Evolutionary conservation across 2,329 filamentous ascomycete genomes (phyloP), one percentile per base, ranked within the genome.

Genomic region (Colletotrichum sp.): DNA sequence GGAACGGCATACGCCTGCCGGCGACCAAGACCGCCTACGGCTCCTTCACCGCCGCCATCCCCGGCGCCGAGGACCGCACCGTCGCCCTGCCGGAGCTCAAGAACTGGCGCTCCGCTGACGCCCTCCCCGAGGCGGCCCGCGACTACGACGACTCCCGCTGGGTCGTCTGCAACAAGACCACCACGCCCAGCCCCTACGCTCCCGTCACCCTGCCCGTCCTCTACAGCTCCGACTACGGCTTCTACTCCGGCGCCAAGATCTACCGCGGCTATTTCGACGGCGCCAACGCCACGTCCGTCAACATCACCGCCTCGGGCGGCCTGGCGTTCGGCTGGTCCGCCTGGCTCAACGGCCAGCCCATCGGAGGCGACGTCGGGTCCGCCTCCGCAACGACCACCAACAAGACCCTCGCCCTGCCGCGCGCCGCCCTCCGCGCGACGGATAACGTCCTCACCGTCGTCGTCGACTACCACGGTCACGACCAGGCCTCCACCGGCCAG

Each of bases 201-300:
- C 85, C 89, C 2, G 84, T 93, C 3, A 89, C 87, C 1, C 96
- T 94, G 0, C 92, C 93, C 0, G 92, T 90, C 0, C 89, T 96
- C 0, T 95, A 94, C 80, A 89, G 88, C 1, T 90, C 90, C n/a
- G 94, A 96, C 83, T 96, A 96, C 80, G 94, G 94, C 28, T 96
- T 92, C 84, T 88, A 95, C 82, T 89, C 92, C 0, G 94, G 94
- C 8, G 90, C 90, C 2, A 87, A 95, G 0, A 79, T 96, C 65
- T 96, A 91, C 86, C 90, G 94, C 5, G 94, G 94, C 1, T 88
- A 92, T 78, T 96, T 96, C 81, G 89, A 86, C 2, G 91, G 93
- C 8, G 89, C 86, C 2, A 93, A 93, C 18, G 84, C 87, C 3
- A 93, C 95, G 77, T 86, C 86, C 0, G 85, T 96, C 65, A 89